Percentiles rank a stretch among this genome's conserved stretches.
Evolutionary conservation across 106 monocot species (phyloP).

Genomic region (Dendrobium officinale): DNA sequence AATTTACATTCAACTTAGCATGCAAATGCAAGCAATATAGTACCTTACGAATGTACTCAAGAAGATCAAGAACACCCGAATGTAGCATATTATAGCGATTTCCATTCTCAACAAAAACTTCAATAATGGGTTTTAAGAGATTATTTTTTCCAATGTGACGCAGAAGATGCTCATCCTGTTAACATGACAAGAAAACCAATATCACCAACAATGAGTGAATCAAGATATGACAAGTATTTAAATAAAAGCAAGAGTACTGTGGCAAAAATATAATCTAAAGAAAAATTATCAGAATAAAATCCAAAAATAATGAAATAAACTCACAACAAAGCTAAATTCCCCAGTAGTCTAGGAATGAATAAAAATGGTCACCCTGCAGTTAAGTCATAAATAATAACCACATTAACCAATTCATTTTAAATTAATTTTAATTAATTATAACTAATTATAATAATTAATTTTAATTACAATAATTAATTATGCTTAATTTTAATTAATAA

Average conservation of each 20-base stretch:
- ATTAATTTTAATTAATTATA: no score
- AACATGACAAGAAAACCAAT: slow-evolving; percentile 9
- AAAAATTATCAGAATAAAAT: not conserved
- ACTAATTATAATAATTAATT: no score
- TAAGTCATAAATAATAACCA: not conserved
- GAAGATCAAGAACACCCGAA: slow-evolving; percentile 80
- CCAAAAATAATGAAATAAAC: not conserved
- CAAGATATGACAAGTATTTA: not conserved
- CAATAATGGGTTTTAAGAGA: slow-evolving; percentile 80
- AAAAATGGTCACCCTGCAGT: not conserved
- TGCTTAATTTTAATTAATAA: no score
- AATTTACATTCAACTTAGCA: not conserved
- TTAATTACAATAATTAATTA: no score
- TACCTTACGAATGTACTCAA: slow-evolving; percentile 93
- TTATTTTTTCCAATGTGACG: slow-evolving; percentile 86
- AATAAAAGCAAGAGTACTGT: not conserved
- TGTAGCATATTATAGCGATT: slow-evolving; percentile 91
- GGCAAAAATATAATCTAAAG: not conserved
- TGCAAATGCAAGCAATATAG: not conserved
- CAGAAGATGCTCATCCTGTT: slow-evolving; percentile 80
- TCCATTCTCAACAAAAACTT: slow-evolving; percentile 80
- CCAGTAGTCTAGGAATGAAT: not conserved
- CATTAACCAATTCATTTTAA: not conserved
- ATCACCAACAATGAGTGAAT: not conserved
- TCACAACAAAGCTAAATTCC: not conserved